Evolutionary conservation across 352 stramenopile genomes (phyloP).

Genomic region (Phytophthora pseudosyringae): DNA sequence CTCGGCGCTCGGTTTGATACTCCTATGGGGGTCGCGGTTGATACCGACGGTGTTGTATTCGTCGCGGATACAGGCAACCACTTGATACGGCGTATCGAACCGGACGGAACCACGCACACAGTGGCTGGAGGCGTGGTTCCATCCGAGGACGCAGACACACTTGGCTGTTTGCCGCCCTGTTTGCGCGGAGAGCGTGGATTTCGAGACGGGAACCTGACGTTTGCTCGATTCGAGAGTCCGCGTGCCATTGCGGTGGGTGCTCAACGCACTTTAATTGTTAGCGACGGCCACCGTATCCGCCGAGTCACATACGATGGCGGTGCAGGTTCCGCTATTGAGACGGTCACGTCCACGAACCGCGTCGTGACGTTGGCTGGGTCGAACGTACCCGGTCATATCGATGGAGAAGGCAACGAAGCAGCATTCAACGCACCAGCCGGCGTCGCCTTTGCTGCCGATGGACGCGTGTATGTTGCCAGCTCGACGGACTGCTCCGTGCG

Average conservation of each 20-base stretch:
- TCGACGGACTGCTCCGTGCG: constrained; percentile 90
- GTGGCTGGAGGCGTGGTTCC: constrained; percentile 65
- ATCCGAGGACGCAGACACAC: constrained; percentile 67
- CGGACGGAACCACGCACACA: constrained; percentile 64
- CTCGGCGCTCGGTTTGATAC: constrained; percentile 90
- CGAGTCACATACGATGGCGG: constrained; percentile 78
- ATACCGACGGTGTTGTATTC: constrained; percentile 85
- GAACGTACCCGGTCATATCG: constrained; percentile 62
- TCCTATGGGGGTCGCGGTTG: constrained; percentile 90
- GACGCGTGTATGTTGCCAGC: constrained; percentile 92
- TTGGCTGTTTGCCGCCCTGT: constrained; percentile 91
- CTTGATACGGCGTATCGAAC: constrained; percentile 88
- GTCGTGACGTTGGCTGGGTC: constrained; percentile 94
- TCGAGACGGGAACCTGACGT: constrained; percentile 87
- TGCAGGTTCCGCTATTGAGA: constrained; percentile 63
- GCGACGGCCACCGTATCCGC: constrained; percentile 90
- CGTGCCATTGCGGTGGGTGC: constrained; percentile 88
- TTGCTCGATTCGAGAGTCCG: constrained; percentile 93
- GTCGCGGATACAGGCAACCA: constrained; percentile 98
- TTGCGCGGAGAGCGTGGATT: constrained; percentile 89
- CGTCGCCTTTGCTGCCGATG: constrained; percentile 88
- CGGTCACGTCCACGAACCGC: constrained; percentile 63
- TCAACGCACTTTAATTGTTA: constrained; percentile 88
- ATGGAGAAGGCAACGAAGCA: constrained; percentile 89
- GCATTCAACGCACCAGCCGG: constrained; percentile 91